phyloP scores from a whole-genome alignment of 768 basidiomycete species.

The Mycena venus region DNA sequence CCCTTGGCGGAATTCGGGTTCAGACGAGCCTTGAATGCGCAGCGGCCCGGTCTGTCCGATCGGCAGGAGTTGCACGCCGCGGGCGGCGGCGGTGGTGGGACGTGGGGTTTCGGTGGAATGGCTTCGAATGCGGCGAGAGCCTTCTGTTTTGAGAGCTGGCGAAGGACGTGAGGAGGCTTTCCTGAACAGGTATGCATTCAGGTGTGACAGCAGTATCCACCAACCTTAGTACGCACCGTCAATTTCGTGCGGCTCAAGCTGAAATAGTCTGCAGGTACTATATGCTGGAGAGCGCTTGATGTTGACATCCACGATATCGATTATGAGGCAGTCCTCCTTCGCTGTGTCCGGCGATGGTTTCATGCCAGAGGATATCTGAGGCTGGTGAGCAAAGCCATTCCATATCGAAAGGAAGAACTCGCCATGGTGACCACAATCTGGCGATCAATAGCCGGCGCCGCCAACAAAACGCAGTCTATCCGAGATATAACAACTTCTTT shows the following conservation, averaged over 20 bases:
- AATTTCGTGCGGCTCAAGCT: background rate
- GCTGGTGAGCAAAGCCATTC: background rate
- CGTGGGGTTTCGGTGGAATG: background rate
- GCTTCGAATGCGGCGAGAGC: background rate
- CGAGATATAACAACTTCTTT: background rate
- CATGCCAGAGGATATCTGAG: slow-evolving; percentile 17
- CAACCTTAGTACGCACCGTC: background rate
- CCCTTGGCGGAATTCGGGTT: background rate
- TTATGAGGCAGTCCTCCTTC: slow-evolving; percentile 17
- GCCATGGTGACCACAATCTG: background rate
- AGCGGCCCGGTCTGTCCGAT: background rate
- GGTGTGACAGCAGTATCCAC: background rate
- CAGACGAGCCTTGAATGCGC: background rate
- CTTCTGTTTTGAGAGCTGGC: background rate
- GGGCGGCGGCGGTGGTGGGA: background rate
- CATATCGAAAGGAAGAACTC: background rate
- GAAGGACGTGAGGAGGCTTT: slow-evolving; percentile 1
- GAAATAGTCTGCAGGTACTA: background rate
- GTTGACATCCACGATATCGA: background rate
- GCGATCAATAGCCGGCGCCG: background rate
- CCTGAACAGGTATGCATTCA: background rate
- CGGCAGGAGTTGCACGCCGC: background rate
- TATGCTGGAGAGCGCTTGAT: background rate
- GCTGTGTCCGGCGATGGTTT: background rate
- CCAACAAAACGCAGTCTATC: slow-evolving; percentile 14